These are phyloP conservation scores for Fraxinus latifolia DNA, from an alignment of 305 asterid species.

Conservation along the genomic window DNA sequence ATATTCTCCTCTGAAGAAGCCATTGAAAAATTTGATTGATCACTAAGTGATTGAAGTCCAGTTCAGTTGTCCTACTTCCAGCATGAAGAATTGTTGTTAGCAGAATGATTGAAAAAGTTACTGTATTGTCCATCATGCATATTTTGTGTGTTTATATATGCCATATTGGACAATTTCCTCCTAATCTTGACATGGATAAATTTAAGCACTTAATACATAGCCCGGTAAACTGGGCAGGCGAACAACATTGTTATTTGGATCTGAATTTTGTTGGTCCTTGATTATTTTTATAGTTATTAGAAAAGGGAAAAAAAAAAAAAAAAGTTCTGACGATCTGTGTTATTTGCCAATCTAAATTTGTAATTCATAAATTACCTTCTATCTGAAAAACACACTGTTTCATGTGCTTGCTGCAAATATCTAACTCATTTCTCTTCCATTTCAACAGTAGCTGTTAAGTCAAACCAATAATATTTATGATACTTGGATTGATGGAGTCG, in stretches of 20 bases:
- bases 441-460: not conserved
- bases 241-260: not conserved
- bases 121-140: not conserved
- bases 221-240: not conserved
- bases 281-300: not conserved
- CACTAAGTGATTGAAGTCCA: not conserved
- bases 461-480: not conserved
- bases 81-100: not conserved
- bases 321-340: not conserved
- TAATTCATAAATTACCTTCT: not conserved
- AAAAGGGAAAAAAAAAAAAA: not conserved
- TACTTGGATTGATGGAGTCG: not conserved
- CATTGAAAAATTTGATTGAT: not conserved
- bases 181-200: not conserved
- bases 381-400: not conserved
- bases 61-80: not conserved
- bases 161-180: not conserved
- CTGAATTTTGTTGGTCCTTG: not conserved
- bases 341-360: not conserved
- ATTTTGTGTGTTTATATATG: not conserved
- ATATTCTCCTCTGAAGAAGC: not conserved
- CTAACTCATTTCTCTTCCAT: not conserved
- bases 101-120: not conserved
- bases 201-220: not conserved
- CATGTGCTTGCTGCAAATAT: not conserved